Conservation (phyloP, 345 rosid species). For the Alliaria petiolata region DNA sequence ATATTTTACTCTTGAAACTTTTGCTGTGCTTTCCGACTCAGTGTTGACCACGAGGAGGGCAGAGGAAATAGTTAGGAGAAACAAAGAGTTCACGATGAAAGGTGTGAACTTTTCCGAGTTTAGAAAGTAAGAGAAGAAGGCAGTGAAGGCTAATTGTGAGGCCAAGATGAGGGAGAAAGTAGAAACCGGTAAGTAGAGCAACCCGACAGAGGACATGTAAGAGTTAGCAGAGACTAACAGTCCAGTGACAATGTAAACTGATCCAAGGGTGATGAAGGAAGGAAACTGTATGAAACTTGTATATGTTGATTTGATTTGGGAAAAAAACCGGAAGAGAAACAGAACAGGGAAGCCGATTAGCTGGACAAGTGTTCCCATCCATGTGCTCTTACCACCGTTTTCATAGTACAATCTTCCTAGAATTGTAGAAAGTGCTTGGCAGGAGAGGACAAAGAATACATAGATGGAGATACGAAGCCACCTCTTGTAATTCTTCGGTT, state of each 20-base stretch:
- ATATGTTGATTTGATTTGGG: slow-evolving; percentile 11
- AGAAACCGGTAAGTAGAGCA: slow-evolving; percentile 48
- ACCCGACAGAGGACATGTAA: slow-evolving; percentile 45
- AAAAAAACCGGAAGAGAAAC: slow-evolving; percentile 40
- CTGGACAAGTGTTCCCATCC: slow-evolving; percentile 48
- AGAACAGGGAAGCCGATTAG: slow-evolving; percentile 48
- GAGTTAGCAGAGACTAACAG: slow-evolving; percentile 28
- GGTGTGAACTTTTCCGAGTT: slow-evolving; percentile 48
- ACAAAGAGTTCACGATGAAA: slow-evolving; percentile 36
- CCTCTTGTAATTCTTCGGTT: slow-evolving; percentile 13
- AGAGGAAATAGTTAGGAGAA: slow-evolving; percentile 52
- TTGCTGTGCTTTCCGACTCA: neutral
- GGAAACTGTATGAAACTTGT: neutral
- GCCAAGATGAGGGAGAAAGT: slow-evolving; percentile 43
- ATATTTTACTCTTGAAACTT: slow-evolving; percentile 27
- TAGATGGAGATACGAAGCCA: slow-evolving; percentile 42
- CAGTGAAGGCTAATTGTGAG: slow-evolving; percentile 51
- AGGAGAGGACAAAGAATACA: slow-evolving; percentile 34
- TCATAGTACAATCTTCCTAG: slow-evolving; percentile 46
- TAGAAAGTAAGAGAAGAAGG: slow-evolving; percentile 47
- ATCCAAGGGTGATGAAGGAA: slow-evolving; percentile 15
- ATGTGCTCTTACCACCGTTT: slow-evolving; percentile 48
- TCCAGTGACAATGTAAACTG: slow-evolving; percentile 38
- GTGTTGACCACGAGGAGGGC: slow-evolving; percentile 36
- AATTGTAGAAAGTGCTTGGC: slow-evolving; percentile 40